Evolutionary conservation across 164 flowering plant genomes (phyloP), one percentile per base, ranked within the genome.

Genomic region (Chimonanthus salicifolius): DNA sequence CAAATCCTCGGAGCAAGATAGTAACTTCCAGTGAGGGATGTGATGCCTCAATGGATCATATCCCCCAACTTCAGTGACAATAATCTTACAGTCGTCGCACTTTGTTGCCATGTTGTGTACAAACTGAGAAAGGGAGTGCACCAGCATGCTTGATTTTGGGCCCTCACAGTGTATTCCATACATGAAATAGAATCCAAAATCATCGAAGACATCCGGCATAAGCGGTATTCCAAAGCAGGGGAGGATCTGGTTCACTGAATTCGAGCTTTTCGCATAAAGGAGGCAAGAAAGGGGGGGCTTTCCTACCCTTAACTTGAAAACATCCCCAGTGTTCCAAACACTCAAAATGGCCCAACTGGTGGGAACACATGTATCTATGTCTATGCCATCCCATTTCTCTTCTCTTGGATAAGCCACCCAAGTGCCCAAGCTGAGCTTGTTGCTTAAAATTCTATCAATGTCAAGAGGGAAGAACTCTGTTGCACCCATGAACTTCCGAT

Each of bases 311-410:
- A 91, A 72, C 76, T 84, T 89, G 85, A 91, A 91, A 5, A 87
- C n/a, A 4, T 83, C 90, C 43, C 84, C 85, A 67, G 88, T 81
- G 77, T 89, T 89, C 96, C 96, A 91, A 10, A 89, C 89, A 66
- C 96, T 91, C 3, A 89, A 48, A 84, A 91, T 80, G 6, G 96
- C 94, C 94, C 93, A 91, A 67, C 72, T 81, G 0, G 15, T 65
- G 1, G 88, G 89, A 4, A 71, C 43, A 0, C 3, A 4, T 2
- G 76, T 78, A 15, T 75, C 51, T 3, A 73, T 2, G 2, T 74
- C 81, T 8, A 69, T 72, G 0, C 62, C 63, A 2, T 20, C 66
- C 83, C 81, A 79, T 4, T 71, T 47, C 45, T 82, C 86, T 0
- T 76, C 85, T 54, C 70, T 66, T 0, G 76, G 82, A 64, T 76